Evolutionary conservation across 495 filamentous ascomycete genomes (phyloP).

Genomic region (Aspergillus wentii): DNA sequence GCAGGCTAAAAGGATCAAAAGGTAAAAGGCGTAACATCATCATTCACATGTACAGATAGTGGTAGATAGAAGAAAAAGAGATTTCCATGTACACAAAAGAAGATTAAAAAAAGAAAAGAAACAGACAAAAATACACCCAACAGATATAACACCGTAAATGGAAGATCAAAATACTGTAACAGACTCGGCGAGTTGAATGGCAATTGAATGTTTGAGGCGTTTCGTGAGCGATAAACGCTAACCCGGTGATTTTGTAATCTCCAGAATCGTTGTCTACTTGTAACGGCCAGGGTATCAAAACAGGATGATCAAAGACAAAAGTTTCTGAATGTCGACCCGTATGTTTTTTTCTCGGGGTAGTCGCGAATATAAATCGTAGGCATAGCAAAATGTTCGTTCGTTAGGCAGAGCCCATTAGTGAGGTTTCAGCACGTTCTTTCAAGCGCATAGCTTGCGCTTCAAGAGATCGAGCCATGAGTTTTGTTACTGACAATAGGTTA

Average conservation of each 20-base stretch:
- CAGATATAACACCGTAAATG: background rate
- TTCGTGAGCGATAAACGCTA: too few species aligned
- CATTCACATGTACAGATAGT: background rate
- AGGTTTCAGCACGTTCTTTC: slow-evolving; percentile 64
- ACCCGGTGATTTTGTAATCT: too few species aligned
- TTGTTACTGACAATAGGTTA: slow-evolving; percentile 60
- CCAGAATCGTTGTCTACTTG: too few species aligned
- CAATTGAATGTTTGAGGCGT: too few species aligned
- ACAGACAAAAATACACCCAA: background rate
- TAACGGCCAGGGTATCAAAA: background rate
- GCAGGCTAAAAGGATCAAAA: background rate
- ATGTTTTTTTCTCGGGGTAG: too few species aligned
- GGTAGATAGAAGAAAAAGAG: background rate
- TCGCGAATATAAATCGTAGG: background rate
- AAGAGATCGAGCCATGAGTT: slow-evolving; percentile 81
- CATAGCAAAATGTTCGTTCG: slow-evolving; percentile 5
- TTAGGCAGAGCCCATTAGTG: slow-evolving; percentile 44
- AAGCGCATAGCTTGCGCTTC: slow-evolving; percentile 82
- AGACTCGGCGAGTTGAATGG: background rate
- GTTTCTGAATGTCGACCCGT: too few species aligned
- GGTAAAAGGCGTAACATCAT: background rate
- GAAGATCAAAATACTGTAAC: background rate
- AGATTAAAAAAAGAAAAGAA: background rate
- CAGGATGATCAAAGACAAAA: background rate
- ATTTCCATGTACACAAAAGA: background rate